Evolutionary conservation across 768 basidiomycete genomes (phyloP).

Genomic region (Sistotremastrum niveocremeum): DNA sequence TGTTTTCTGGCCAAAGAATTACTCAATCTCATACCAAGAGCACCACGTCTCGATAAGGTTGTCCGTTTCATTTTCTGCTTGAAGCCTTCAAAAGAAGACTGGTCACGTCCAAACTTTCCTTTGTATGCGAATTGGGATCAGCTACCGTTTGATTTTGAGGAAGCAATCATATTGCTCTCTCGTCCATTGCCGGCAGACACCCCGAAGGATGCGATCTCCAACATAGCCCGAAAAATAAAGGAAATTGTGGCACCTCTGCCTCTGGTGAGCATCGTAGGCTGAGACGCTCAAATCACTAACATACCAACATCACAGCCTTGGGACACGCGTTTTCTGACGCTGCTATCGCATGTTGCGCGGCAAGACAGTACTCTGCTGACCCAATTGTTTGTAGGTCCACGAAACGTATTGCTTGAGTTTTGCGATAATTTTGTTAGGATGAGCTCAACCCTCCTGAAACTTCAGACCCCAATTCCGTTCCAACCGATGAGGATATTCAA

Average conservation of each 20-base stretch:
- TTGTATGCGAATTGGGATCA: conserved; percentile 46
- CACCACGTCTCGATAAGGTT: conserved; percentile 50
- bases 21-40: conserved; percentile 43
- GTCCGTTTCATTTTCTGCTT: conserved; percentile 68
- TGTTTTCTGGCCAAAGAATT: conserved; percentile 47
- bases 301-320: conserved; percentile 17
- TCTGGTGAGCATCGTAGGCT: neutral
- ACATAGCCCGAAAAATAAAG: conserved; percentile 43
- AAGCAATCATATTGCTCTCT: conserved; percentile 36
- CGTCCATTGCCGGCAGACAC: conserved; percentile 49
- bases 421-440: neutral
- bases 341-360: conserved; percentile 14
- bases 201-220: conserved; percentile 32
- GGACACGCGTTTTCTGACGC: conserved; percentile 28
- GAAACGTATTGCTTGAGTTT: too few relatives aligned
- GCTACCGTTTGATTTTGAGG: conserved; percentile 45
- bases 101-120: conserved; percentile 64
- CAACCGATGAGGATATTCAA: neutral
- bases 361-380: too few relatives aligned
- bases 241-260: conserved; percentile 47
- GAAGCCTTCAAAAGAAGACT: conserved; percentile 67
- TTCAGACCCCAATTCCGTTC: too few relatives aligned
- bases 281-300: conserved; percentile 2
- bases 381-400: too few relatives aligned
- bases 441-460: conserved; percentile 1